phyloP scores from a whole-genome alignment of 495 filamentous ascomycete genomes.

The Penicillium bovifimosum region DNA sequence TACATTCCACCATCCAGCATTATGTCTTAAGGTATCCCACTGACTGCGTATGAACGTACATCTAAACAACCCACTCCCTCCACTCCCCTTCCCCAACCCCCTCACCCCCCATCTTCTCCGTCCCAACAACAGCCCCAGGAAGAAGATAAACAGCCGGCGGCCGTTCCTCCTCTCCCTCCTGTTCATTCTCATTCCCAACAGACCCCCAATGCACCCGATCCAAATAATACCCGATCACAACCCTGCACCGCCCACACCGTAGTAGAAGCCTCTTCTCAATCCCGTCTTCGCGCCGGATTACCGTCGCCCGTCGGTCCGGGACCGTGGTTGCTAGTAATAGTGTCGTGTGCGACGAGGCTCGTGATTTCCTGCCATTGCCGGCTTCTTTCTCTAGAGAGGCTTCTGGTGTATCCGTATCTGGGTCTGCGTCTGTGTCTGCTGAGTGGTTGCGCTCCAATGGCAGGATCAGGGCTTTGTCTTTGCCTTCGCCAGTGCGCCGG shows the following conservation, averaged over 20 bases:
- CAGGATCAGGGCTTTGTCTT: slow-evolving; percentile 27
- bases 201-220: slow-evolving; percentile 34
- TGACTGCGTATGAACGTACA: neutral
- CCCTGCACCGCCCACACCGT: slow-evolving; percentile 58
- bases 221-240: slow-evolving; percentile 58
- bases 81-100: slow-evolving; percentile 30
- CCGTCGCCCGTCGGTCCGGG: slow-evolving; percentile 43
- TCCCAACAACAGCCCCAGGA: slow-evolving; percentile 49
- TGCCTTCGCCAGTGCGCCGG: slow-evolving; percentile 33
- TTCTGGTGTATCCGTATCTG: neutral
- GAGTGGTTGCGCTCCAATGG: slow-evolving; percentile 16
- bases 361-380: neutral
- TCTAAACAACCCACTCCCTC: slow-evolving; percentile 20
- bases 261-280: slow-evolving; percentile 64
- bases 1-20: too few relatives aligned
- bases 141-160: slow-evolving; percentile 56
- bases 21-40: too few relatives aligned
- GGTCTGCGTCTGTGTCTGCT: neutral
- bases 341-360: slow-evolving; percentile 32
- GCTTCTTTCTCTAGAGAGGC: slow-evolving; percentile 7
- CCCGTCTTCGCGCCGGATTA: slow-evolving; percentile 60
- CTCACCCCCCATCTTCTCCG: slow-evolving; percentile 35
- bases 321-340: slow-evolving; percentile 45
- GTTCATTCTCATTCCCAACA: neutral
- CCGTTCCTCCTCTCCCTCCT: slow-evolving; percentile 21